phyloP scores from a whole-genome alignment of 2,329 filamentous ascomycete genomes.

The Claviceps monticola region DNA sequence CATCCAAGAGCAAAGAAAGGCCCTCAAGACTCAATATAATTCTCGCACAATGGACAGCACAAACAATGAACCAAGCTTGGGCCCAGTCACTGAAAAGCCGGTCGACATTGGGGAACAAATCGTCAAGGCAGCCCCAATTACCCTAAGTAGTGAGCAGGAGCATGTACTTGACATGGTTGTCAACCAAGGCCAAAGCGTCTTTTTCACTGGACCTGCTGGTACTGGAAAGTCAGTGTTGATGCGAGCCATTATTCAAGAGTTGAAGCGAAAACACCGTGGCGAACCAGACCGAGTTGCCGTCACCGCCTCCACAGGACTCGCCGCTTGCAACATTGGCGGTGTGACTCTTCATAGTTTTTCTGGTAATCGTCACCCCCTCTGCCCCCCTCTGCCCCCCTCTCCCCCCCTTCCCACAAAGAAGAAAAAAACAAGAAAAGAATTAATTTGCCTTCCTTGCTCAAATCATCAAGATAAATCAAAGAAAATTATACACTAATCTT shows the following conservation, averaged over 20 bases:
- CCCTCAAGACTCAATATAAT: conserved; percentile 44
- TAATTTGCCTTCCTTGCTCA: not conserved
- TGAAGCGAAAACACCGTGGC: conserved; percentile 61
- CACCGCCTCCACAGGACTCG: conserved; percentile 88
- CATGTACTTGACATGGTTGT: conserved; percentile 74
- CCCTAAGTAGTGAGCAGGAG: conserved; percentile 74
- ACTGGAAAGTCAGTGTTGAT: conserved; percentile 96
- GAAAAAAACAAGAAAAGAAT: not conserved
- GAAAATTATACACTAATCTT: not conserved
- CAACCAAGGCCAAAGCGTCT: conserved; percentile 72
- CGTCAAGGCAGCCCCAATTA: conserved; percentile 39
- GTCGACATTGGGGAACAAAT: conserved; percentile 24
- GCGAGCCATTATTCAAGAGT: conserved; percentile 70
- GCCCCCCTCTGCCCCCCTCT: not conserved
- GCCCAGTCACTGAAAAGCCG: conserved; percentile 19
- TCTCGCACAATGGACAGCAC: conserved; percentile 21
- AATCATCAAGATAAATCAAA: not conserved
- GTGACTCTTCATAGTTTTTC: conserved; percentile 93
- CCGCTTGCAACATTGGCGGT: conserved; percentile 92
- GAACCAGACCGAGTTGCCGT: conserved; percentile 81
- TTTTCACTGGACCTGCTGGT: conserved; percentile 93
- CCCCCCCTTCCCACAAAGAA: not conserved
- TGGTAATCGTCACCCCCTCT: conserved; percentile 27
- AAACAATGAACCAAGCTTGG: conserved; percentile 20
- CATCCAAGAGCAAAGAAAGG: conserved; percentile 65